Evolutionary conservation across 2,329 filamentous ascomycete genomes (phyloP), one percentile per base, ranked within the genome.

Genomic region (Penicillium sp.): DNA sequence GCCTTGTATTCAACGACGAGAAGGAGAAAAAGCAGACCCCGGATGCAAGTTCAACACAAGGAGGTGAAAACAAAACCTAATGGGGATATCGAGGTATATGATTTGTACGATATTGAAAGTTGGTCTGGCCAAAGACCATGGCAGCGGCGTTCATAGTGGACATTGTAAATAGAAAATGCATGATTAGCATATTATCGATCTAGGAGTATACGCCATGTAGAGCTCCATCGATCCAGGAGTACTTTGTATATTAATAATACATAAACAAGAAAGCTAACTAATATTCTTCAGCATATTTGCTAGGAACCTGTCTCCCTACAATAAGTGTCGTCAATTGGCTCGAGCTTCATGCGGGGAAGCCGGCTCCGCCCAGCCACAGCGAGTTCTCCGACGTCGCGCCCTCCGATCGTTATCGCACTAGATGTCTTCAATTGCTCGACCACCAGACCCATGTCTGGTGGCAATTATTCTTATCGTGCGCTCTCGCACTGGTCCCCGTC

Each of bases 401-500:
- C 36, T 30, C 35, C 35, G 31, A 43, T 28, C 28, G 23, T 18
- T 30, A 44, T 42, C 22, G 41, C 32, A 30, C 37, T 38, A 38
- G 32, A 72, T 72, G 69, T 68, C 68, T 32, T 67, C 67, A 30
- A 62, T 67, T 38, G 60, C 62, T 13, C 65, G 69, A 6, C 68
- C 71, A 27, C 71, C 72, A 35, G 73, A 77, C 51, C 70, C 75
- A 29, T 75, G 72, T 45, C 70, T 81, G 32, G 62, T 89, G 35
- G 84, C 81, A 28, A 78, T 90, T 40, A 78, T 85, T 35, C 75
- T 90, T 26, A 78, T 88, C 49, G 79, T 85, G 54, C 77, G 84
- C 48, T 85, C 84, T 22, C 79, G 83, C 48, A 83, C 85, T 52
- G 86, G 87, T 11, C 84, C 87, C 17, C 79, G 80, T 47, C 83